A percentile compares a stretch with the other conserved stretches of the same genome.
These are phyloP conservation scores for Marsdenia floribunda DNA, from an alignment of 257 asterid genomes.

Conservation along the genomic window DNA sequence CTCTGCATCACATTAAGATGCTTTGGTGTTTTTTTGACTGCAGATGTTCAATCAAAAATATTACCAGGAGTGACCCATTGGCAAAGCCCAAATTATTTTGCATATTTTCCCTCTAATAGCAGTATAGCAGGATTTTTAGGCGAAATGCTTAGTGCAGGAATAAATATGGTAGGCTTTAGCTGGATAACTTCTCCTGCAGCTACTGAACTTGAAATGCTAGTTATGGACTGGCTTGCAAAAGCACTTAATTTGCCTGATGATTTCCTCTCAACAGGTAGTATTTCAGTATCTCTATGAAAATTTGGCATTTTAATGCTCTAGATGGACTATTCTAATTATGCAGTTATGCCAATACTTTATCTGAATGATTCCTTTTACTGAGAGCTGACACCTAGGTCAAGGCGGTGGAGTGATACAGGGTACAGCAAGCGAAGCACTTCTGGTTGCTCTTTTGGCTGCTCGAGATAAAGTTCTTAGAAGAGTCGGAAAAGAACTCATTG, in stretches of 20 bases:
- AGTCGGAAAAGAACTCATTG: constrained; percentile 60
- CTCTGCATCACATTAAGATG: neutral
- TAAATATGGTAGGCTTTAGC: constrained; percentile 93
- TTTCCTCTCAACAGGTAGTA: constrained; percentile 65
- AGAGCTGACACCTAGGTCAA: constrained; percentile 45
- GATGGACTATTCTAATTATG: neutral
- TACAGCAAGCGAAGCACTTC: constrained; percentile 87
- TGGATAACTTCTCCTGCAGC: constrained; percentile 99
- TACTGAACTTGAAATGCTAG: constrained; percentile 89
- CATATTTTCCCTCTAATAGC: constrained; percentile 79
- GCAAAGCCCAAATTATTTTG: constrained; percentile 92
- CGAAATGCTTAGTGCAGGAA: constrained; percentile 93
- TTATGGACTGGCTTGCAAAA: constrained; percentile 91
- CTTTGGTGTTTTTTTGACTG: constrained; percentile 1
- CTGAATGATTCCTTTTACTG: constrained; percentile 9
- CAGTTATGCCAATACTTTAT: constrained; percentile 4
- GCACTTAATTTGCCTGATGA: constrained; percentile 67
- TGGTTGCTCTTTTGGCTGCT: constrained; percentile 93
- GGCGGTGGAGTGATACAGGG: constrained; percentile 97
- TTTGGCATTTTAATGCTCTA: neutral
- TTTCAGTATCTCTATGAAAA: neutral
- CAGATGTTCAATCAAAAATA: constrained; percentile 74
- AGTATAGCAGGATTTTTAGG: constrained; percentile 92
- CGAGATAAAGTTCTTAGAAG: constrained; percentile 64
- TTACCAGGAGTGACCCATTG: constrained; percentile 96